Evolutionary conservation across 164 flowering plant genomes (phyloP), one percentile per base, ranked within the genome.

Genomic region (Stephania yunnanensis): DNA sequence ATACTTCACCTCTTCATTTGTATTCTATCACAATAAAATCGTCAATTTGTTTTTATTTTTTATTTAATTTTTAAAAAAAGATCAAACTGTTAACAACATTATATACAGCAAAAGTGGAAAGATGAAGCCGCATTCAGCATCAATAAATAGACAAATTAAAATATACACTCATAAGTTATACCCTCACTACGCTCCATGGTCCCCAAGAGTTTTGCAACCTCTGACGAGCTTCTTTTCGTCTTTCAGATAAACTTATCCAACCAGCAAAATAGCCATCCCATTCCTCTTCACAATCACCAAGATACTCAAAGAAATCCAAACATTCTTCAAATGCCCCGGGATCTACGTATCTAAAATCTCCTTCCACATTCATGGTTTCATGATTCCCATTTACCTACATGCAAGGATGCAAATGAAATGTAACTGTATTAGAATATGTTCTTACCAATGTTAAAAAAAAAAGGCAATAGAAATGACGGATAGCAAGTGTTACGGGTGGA

Each of bases 361-460:
- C 99, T 85, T 92, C 98, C 29, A 95, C 95, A 78, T 93, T 95
- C 94, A 95, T 93, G 66, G 98, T 92, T 83, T 93, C 99, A 74
- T 95, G 99, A 78, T 95, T 95, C 61, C 99, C 99, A 74, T 93
- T 92, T n/a, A 95, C 87, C 99, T 93, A 74, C 13, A 74, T 36
- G 42, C 42, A 36, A 36, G 42, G 42, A 36, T 36, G 42, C 42
- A 36, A 36, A 36, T 4, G 42, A 64, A 65, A 15, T 20, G 68
- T 13, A 69, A 48, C 45, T 20, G 31, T 68, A 68, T 25, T 29
- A 55, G 17, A 22, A 58, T 17, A 15, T 58, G 64, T 20, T 58
- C 11, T 58, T 13, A 2, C 17, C n/a, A 58, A 20, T 6, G n/a
- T 17, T 58, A 58, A 6, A n/a, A 25, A 25, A 25, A 58, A 50